Conservation (phyloP, 208 protist genomes). For the Acanthamoeba sp. region DNA sequence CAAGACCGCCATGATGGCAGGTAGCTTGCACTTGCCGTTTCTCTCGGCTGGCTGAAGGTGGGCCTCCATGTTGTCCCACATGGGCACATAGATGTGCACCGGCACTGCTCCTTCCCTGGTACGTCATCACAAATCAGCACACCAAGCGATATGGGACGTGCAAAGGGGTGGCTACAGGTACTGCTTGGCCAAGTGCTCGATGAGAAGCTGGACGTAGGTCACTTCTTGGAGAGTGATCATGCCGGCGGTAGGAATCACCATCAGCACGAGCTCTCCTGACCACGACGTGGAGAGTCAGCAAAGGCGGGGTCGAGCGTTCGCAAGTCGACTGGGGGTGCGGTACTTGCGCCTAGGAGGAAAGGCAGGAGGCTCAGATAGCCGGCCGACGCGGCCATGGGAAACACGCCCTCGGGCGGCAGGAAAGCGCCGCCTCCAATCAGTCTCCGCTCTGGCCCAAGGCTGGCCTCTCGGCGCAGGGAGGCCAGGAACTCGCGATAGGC, state of each 20-base stretch:
- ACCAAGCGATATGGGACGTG: neutral
- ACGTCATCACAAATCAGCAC: neutral
- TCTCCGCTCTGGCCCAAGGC: neutral
- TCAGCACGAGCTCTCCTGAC: slow-evolving; percentile 28
- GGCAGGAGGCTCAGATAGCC: slow-evolving; percentile 35
- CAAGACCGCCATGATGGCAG: neutral
- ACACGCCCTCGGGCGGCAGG: slow-evolving; percentile 1
- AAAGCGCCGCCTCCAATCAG: neutral
- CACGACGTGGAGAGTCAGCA: neutral
- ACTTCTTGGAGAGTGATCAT: slow-evolving; percentile 27
- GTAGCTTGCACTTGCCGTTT: neutral
- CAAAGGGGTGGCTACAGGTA: too few relatives aligned
- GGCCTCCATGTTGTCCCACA: neutral
- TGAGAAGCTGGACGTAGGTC: slow-evolving; percentile 11
- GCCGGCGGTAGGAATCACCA: slow-evolving; percentile 1
- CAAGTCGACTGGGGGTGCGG: neutral
- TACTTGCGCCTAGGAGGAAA: neutral
- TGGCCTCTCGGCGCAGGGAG: neutral
- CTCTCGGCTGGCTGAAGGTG: neutral
- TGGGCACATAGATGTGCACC: slow-evolving; percentile 7
- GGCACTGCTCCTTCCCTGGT: neutral
- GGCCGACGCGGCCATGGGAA: slow-evolving; percentile 13
- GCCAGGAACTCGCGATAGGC: neutral
- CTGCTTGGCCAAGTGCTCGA: slow-evolving; percentile 14
- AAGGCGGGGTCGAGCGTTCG: neutral